Evolutionary conservation across 164 flowering plant species (phyloP).

Genomic region (Houttuynia cordata): DNA sequence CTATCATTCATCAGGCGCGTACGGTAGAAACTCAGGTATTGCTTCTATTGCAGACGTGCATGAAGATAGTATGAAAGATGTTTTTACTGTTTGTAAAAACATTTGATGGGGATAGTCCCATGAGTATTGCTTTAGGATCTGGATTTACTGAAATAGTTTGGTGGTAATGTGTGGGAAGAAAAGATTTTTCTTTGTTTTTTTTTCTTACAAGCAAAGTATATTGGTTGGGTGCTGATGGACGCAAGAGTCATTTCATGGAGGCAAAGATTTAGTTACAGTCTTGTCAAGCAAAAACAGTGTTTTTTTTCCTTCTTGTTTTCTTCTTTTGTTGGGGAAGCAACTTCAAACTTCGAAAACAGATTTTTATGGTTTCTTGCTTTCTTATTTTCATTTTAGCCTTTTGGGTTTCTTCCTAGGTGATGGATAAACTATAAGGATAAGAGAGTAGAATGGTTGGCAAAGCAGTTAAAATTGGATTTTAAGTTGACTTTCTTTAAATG

Average conservation of each 20-base stretch:
- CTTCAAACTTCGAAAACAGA: not conserved
- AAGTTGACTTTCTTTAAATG: conserved; percentile 12
- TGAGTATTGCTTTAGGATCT: not conserved
- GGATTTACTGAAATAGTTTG: not conserved
- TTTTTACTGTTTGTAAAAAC: not conserved
- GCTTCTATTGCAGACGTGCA: not conserved
- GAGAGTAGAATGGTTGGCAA: not conserved
- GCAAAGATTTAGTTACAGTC: conserved; percentile 22
- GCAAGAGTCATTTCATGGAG: conserved; percentile 29
- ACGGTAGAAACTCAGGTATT: conserved; percentile 45
- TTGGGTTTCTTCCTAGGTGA: not conserved
- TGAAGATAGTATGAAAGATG: not conserved
- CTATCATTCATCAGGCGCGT: conserved; percentile 20
- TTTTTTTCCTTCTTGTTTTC: not conserved
- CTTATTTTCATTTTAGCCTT: not conserved
- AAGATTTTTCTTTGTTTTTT: not conserved
- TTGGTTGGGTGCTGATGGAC: conserved; percentile 9
- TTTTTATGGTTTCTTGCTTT: not conserved
- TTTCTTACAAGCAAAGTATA: not conserved
- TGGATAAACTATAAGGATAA: not conserved
- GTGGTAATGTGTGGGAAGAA: not conserved
- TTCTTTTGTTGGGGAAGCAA: not conserved
- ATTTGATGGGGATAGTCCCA: not conserved
- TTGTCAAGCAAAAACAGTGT: conserved; percentile 21
- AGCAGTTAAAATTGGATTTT: not conserved